Conservation (phyloP, 2,329 filamentous ascomycete genomes). For the Trichoderma sp. region DNA sequence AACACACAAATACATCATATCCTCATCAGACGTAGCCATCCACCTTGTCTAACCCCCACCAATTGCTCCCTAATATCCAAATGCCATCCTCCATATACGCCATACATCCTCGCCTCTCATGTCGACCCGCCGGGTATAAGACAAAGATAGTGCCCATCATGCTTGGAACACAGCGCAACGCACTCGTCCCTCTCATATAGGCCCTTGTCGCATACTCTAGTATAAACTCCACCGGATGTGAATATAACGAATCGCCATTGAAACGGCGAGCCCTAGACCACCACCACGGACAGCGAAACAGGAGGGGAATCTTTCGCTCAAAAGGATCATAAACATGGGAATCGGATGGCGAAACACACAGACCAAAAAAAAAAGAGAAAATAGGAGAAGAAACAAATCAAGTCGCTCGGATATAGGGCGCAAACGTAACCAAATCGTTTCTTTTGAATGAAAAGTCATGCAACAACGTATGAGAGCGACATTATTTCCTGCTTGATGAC, state of each 20-base stretch:
- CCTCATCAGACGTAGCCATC: slow-evolving; percentile 10
- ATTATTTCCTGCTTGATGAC: slow-evolving; percentile 24
- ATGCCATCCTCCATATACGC: slow-evolving; percentile 24
- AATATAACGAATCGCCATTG: slow-evolving; percentile 2
- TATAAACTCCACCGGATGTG: slow-evolving; percentile 20
- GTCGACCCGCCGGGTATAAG: not conserved
- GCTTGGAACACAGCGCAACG: slow-evolving; percentile 20
- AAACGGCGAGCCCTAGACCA: not conserved
- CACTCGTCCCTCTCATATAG: slow-evolving; percentile 25
- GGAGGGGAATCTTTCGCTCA: slow-evolving; percentile 17
- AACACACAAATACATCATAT: slow-evolving; percentile 1
- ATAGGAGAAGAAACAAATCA: not conserved
- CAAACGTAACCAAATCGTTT: not conserved
- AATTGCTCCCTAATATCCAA: slow-evolving; percentile 20
- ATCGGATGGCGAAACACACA: not conserved
- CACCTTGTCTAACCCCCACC: slow-evolving; percentile 24
- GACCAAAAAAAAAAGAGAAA: not conserved
- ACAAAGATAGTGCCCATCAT: not conserved
- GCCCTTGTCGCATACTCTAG: slow-evolving; percentile 30
- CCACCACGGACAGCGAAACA: slow-evolving; percentile 12
- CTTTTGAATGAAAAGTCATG: slow-evolving; percentile 18
- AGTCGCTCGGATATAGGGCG: slow-evolving; percentile 22
- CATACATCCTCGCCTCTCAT: slow-evolving; percentile 1
- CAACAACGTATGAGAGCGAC: not conserved
- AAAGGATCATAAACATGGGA: not conserved